phyloP scores from a whole-genome alignment of 2,329 filamentous ascomycete species.

The Triangularia setosa region DNA sequence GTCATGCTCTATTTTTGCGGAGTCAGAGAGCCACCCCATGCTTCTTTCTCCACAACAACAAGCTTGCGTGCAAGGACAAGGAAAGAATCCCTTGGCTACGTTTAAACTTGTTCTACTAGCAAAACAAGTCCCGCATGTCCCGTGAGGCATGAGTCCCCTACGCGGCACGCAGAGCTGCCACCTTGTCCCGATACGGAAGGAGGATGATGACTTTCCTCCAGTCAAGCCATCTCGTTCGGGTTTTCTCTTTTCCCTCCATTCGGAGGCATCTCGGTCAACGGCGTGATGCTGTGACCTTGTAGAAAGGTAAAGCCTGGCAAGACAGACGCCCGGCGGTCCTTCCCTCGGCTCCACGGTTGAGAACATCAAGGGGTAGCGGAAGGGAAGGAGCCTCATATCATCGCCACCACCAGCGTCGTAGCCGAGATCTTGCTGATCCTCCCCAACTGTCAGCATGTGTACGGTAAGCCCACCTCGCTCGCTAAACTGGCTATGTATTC shows the following conservation, averaged over 20 bases:
- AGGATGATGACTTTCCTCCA: background rate
- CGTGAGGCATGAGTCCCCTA: background rate
- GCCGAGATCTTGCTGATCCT: constrained; percentile 5
- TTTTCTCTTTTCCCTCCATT: background rate
- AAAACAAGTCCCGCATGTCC: background rate
- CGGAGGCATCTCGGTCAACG: background rate
- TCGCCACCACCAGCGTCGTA: background rate
- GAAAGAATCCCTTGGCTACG: background rate
- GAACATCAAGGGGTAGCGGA: background rate
- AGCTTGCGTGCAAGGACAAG: background rate
- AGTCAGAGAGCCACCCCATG: background rate
- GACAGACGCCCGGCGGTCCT: background rate
- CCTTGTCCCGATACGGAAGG: constrained; percentile 5
- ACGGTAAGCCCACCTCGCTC: background rate
- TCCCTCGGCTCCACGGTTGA: background rate
- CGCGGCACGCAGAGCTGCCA: background rate
- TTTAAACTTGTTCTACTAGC: background rate
- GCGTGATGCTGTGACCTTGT: background rate
- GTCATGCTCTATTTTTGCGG: background rate
- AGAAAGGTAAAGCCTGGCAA: background rate
- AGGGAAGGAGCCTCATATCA: background rate
- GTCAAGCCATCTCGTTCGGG: background rate
- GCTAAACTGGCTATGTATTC: background rate
- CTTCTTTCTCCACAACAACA: background rate
- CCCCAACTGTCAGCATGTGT: background rate